Conservation (phyloP, 176 grass and related monocot genomes). For the Bothriochloa decipiens region DNA sequence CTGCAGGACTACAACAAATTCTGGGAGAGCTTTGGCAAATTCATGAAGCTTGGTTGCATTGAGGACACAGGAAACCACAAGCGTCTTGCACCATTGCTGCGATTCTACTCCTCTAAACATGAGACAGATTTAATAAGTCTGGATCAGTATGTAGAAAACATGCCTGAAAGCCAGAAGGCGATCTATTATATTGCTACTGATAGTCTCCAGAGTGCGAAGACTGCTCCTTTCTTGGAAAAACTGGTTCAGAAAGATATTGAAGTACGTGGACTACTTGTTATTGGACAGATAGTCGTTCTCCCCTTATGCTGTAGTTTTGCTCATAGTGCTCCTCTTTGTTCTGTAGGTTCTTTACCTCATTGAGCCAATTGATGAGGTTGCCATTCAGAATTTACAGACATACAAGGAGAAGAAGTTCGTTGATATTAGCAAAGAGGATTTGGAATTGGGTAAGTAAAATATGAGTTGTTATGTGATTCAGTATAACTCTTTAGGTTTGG, state of each 20-base stretch:
- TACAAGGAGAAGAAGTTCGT: slow-evolving; percentile 96
- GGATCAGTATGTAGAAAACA: slow-evolving; percentile 86
- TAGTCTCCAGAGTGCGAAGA: slow-evolving; percentile 81
- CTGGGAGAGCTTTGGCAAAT: slow-evolving; percentile 96
- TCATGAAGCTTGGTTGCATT: slow-evolving; percentile 90
- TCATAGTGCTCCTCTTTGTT: slow-evolving; percentile 25
- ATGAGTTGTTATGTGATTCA: not conserved
- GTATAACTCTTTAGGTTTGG: not conserved
- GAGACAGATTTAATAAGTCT: slow-evolving; percentile 79
- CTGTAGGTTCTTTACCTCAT: slow-evolving; percentile 81
- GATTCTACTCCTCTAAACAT: slow-evolving; percentile 78
- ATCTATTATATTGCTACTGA: slow-evolving; percentile 94
- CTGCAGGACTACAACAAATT: slow-evolving; percentile 87
- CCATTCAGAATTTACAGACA: slow-evolving; percentile 93
- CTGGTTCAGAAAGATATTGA: slow-evolving; percentile 89
- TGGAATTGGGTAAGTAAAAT: slow-evolving; percentile 69
- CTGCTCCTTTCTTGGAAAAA: slow-evolving; percentile 89
- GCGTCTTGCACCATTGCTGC: slow-evolving; percentile 63
- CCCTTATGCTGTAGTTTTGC: not conserved
- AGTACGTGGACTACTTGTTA: slow-evolving; percentile 35
- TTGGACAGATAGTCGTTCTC: not conserved
- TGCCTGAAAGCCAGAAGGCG: slow-evolving; percentile 77
- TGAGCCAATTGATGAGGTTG: slow-evolving; percentile 91
- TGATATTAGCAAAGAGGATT: slow-evolving; percentile 90
- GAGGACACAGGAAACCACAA: slow-evolving; percentile 93